Conservation (phyloP, 2,329 filamentous ascomycete species). For the Neurospora sp. region DNA sequence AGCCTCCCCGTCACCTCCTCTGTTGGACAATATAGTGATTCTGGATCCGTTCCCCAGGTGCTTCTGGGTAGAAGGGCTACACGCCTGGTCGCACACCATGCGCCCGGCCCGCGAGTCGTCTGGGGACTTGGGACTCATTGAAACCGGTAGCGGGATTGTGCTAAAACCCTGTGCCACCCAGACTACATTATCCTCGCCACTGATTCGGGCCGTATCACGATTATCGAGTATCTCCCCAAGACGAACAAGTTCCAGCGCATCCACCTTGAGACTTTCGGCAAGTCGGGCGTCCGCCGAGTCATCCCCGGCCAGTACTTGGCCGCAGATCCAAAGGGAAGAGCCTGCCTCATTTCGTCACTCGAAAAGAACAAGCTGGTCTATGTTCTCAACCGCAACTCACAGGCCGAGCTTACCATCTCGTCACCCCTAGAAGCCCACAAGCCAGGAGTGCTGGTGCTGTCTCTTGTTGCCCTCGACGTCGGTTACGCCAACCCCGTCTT, state of each 20-base stretch:
- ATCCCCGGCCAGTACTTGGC: slow-evolving; percentile 94
- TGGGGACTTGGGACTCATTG: slow-evolving; percentile 14
- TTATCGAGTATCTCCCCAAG: slow-evolving; percentile 81
- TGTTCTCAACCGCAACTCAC: slow-evolving; percentile 88
- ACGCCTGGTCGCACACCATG: slow-evolving; percentile 9
- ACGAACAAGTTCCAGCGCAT: slow-evolving; percentile 82
- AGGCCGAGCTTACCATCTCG: slow-evolving; percentile 92
- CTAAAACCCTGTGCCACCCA: slow-evolving; percentile 31
- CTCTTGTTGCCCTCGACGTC: slow-evolving; percentile 80
- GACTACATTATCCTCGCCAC: slow-evolving; percentile 94
- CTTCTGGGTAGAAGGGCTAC: slow-evolving; percentile 10
- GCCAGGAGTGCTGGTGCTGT: slow-evolving; percentile 80
- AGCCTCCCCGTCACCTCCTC: slow-evolving; percentile 17
- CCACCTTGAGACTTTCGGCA: slow-evolving; percentile 95
- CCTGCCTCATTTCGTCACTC: slow-evolving; percentile 83
- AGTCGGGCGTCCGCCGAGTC: slow-evolving; percentile 87
- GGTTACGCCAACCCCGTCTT: slow-evolving; percentile 97
- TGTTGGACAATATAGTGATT: slow-evolving; percentile 61
- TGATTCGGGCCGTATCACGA: slow-evolving; percentile 89
- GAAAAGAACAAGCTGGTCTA: slow-evolving; percentile 99
- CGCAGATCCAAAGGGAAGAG: slow-evolving; percentile 89
- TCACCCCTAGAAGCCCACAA: slow-evolving; percentile 96
- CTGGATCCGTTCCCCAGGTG: slow-evolving; percentile 31
- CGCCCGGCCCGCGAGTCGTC: slow-evolving; percentile 1
- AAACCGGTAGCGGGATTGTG: slow-evolving; percentile 9